Conservation (phyloP, 148 eudicot species). For the Silene conica region DNA sequence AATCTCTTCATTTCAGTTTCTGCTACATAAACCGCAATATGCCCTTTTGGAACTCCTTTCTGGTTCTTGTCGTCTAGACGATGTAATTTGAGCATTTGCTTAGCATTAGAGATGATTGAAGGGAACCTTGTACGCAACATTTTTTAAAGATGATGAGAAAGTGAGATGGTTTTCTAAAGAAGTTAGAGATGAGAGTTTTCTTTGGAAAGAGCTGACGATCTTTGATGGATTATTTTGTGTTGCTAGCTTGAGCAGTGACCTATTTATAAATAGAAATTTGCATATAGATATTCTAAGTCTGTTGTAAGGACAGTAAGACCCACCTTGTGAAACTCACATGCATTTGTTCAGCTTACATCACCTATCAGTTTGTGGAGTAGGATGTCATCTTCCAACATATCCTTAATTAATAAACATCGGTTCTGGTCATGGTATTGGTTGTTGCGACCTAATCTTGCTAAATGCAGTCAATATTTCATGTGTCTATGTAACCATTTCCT, state of each 20-base stretch:
- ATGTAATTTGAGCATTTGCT: constrained; percentile 15
- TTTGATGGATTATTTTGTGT: constrained; percentile 11
- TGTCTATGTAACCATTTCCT: constrained; percentile 1
- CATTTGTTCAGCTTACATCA: constrained; percentile 8
- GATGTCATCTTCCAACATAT: neutral
- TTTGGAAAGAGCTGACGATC: neutral
- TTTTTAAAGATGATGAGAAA: neutral
- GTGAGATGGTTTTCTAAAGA: neutral
- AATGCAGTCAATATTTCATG: neutral
- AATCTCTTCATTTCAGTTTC: constrained; percentile 41
- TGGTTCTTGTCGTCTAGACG: constrained; percentile 18
- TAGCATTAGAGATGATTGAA: constrained; percentile 26
- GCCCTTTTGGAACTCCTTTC: constrained; percentile 47
- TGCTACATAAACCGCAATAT: constrained; percentile 59
- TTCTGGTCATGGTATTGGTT: too few relatives aligned
- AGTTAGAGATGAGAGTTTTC: neutral
- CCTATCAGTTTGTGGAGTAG: neutral
- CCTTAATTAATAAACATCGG: neutral
- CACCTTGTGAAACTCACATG: constrained; percentile 21
- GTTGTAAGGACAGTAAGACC: constrained; percentile 1
- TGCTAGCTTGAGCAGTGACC: neutral
- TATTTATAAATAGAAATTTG: constrained; percentile 20
- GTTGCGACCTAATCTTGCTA: too few relatives aligned
- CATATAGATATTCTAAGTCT: neutral
- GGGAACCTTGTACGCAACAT: constrained; percentile 17